Base-by-base conservation (phyloP, 805 yeast species). In the Scheffersomyces lignosus region DNA sequence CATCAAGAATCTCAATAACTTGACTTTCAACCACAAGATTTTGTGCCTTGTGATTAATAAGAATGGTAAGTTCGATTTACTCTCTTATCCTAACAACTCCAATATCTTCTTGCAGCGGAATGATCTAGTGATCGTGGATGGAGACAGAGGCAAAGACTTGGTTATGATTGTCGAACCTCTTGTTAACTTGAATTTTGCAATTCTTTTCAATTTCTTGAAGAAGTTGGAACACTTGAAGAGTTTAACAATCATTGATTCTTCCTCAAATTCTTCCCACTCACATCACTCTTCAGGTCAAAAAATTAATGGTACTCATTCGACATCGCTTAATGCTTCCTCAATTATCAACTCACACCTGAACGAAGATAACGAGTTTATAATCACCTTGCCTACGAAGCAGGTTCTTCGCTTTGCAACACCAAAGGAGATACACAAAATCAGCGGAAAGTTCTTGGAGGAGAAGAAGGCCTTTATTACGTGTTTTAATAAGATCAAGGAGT, bases 131-230 rank as follows among this genome's bases (percentile, higher is more conserved):
- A 79, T 85, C 14, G 83, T 83, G 38, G 93, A 86, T 61, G 95
- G 93, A 37, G 95, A 86, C 56, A 70, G 93, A 43, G 95, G 95
- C 18, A 83, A 83, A 50, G 95, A 86, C 58, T 59, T 86, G 44
- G 91, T 81, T 7, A 75, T 80, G 75, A 78, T 85, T 29, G 62
- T 84, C 18, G 84, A 82, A 43, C 87, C 91, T 0, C 58, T 70
- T 28, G 73, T 84, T 20, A 74, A 71, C 29, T 68, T 83, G 38
- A 77, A 81, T 41, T 66, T 81, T 56, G 91, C 91, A 2, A 70
- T 84, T 32, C 70, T 86, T 40, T 75, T 85, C 53, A 84, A 84
- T 50, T 86, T 83, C 49, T 60, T 85, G 51, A 85, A 84, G 60
- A 85, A 85, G 53, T 75, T 81, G 46, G 80, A 82, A 41, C 91